phyloP scores from a whole-genome alignment of 1,139 yeast species.

The Geotrichum europaeum region DNA sequence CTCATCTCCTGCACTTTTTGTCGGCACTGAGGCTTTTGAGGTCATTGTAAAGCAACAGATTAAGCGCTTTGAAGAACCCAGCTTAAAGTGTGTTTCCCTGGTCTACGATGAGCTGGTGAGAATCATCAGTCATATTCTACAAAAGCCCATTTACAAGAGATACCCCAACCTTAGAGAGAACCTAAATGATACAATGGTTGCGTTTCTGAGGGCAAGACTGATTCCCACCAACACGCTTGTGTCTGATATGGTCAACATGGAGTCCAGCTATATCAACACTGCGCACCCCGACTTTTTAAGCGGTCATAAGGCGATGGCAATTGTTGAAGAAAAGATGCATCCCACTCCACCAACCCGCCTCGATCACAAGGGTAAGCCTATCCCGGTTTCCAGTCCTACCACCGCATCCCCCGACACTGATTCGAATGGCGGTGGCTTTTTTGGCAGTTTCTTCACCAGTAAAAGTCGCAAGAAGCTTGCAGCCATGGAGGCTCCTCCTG shows the following conservation, averaged over 20 bases:
- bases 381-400: conserved; percentile 27
- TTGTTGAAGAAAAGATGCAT: conserved; percentile 83
- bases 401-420: conserved; percentile 19
- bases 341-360: conserved; percentile 73
- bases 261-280: conserved; percentile 90
- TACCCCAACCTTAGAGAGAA: conserved; percentile 89
- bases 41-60: conserved; percentile 93
- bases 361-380: conserved; percentile 83
- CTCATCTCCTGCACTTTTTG: conserved; percentile 91
- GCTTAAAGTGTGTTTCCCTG: conserved; percentile 79
- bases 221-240: conserved; percentile 84
- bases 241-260: conserved; percentile 71
- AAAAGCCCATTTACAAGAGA: conserved; percentile 76
- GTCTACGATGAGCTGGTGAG: conserved; percentile 93
- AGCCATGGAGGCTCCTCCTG: conserved; percentile 95
- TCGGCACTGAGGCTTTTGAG: conserved; percentile 95
- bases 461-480: conserved; percentile 91
- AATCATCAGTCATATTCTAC: conserved; percentile 78
- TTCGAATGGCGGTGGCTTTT: conserved; percentile 57
- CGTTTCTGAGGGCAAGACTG: conserved; percentile 71
- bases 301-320: conserved; percentile 92
- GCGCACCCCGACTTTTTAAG: conserved; percentile 95
- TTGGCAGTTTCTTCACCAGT: conserved; percentile 90
- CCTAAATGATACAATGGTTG: conserved; percentile 71
- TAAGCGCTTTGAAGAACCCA: conserved; percentile 92